Percentiles rank a stretch among this genome's conserved stretches.
Conservation (phyloP, 2,329 filamentous ascomycete species). For the Didymella pomorum region DNA sequence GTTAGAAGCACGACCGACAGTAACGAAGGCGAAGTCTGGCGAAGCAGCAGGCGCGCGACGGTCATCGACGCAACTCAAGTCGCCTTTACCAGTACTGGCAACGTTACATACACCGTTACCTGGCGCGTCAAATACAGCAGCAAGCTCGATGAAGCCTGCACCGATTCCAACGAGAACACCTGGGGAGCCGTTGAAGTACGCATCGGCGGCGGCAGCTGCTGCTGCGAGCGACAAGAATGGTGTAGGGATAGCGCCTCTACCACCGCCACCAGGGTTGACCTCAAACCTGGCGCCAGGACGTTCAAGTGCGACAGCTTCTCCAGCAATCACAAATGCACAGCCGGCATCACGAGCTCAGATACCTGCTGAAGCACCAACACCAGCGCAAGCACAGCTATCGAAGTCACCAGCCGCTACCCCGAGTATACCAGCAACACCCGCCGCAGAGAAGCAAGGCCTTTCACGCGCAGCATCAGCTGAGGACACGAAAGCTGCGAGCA, state of each 20-base stretch:
- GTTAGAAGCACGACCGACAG: conserved; percentile 57
- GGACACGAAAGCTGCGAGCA: conserved; percentile 37
- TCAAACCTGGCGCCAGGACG: conserved; percentile 34
- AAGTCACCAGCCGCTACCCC: conserved; percentile 56
- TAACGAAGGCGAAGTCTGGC: conserved; percentile 64
- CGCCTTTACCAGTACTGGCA: conserved; percentile 88
- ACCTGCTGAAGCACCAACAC: conserved; percentile 46
- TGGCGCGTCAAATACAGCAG: conserved; percentile 66
- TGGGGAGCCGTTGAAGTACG: conserved; percentile 93
- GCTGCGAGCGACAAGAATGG: conserved; percentile 88
- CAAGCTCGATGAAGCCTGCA: conserved; percentile 87
- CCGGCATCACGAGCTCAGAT: conserved; percentile 50
- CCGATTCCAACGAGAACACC: conserved; percentile 82
- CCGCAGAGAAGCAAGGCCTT: conserved; percentile 54
- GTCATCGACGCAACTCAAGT: conserved; percentile 91
- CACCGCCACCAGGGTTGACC: conserved; percentile 77
- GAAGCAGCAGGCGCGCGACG: conserved; percentile 71
- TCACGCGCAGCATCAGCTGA: conserved; percentile 44
- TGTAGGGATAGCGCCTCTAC: conserved; percentile 90
- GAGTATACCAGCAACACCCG: conserved; percentile 57
- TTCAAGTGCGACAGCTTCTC: conserved; percentile 65
- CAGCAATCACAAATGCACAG: conserved; percentile 52
- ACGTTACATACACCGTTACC: conserved; percentile 81
- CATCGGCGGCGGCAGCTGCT: conserved; percentile 91
- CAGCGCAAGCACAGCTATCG: conserved; percentile 50